Base-by-base conservation (phyloP, 306 rosid species). In the Neltuma alba region DNA sequence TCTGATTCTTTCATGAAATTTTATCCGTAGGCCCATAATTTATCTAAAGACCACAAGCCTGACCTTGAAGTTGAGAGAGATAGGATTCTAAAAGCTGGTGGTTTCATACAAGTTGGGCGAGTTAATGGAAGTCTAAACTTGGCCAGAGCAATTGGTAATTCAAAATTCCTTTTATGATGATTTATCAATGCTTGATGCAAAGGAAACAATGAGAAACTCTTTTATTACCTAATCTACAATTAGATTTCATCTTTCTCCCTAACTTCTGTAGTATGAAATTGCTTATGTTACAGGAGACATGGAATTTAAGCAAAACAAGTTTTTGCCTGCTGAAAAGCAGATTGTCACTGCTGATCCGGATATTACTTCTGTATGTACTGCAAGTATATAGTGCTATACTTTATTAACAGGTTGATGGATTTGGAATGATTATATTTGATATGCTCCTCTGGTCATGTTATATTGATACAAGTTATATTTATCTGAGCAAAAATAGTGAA, bases 31-130 rank as follows among this genome's bases (percentile, higher is more conserved):
- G 99, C 99, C 75, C 89, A 92, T 84, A 87, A 91, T 79, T 79
- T 95, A 87, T 95, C 99, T 70, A 90, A 88, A 82, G 99, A 95
- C 90, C 99, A 95, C 89, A 95, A 95, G 83, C 99, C 97, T 66
- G 96, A 93, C 62, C 87, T 95, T 66, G 99, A 93, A 80, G 66
- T 74, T 76, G 99, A 95, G 91, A 93, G 83, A 82, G 99, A 93
- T 31, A 95, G 99, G 83, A 95, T 95, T 89, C 76, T 89, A 63
- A 88, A 90, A 81, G 99, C 98, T 58, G 99, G 99, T 83, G 98
- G 99, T 42, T 95, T 87, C 80, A 93, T 95, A 73, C 98, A 92
- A 86, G 95, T 87, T 80, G 98, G 99, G 74, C 92, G 98, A 14
- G 94, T 95, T 80, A 95, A 95, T 88, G 99, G 99, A 77, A 91